phyloP scores from a whole-genome alignment of 2,329 filamentous ascomycete genomes.

The Aspergillus alliaceus region DNA sequence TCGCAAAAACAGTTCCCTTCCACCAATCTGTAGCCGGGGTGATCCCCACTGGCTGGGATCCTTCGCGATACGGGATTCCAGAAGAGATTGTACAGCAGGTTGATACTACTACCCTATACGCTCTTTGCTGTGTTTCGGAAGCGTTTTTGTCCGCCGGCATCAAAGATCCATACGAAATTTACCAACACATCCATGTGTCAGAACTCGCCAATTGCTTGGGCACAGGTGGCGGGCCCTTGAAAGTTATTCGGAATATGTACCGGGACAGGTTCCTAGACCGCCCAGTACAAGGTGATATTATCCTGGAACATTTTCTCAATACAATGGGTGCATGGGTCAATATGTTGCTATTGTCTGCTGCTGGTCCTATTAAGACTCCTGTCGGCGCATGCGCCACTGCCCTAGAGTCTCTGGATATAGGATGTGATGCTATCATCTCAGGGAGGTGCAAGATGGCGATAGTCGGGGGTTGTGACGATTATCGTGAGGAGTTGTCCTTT shows the following conservation, averaged over 20 bases:
- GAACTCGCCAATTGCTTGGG: slow-evolving; percentile 96
- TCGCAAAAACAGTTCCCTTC: slow-evolving; percentile 19
- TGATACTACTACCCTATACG: slow-evolving; percentile 19
- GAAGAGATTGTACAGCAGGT: slow-evolving; percentile 76
- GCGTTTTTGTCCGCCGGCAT: slow-evolving; percentile 86
- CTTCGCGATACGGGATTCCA: slow-evolving; percentile 88
- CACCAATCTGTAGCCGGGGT: slow-evolving; percentile 16
- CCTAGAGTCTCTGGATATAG: slow-evolving; percentile 92
- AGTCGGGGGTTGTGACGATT: slow-evolving; percentile 96
- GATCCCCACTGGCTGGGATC: slow-evolving; percentile 84
- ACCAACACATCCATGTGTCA: slow-evolving; percentile 96
- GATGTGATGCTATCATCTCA: slow-evolving; percentile 94
- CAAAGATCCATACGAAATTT: slow-evolving; percentile 97
- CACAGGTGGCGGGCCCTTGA: slow-evolving; percentile 91
- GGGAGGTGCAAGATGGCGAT: slow-evolving; percentile 95
- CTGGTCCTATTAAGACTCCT: slow-evolving; percentile 94
- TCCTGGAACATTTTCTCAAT: slow-evolving; percentile 99
- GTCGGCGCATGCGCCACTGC: slow-evolving; percentile 95
- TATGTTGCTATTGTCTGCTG: slow-evolving; percentile 93
- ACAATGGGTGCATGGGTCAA: slow-evolving; percentile 99
- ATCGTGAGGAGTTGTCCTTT: slow-evolving; percentile 95
- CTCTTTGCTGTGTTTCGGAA: slow-evolving; percentile 44
- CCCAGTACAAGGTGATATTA: slow-evolving; percentile 62
- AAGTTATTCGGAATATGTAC: slow-evolving; percentile 91
- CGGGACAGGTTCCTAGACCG: slow-evolving; percentile 86